Base-by-base conservation (phyloP, 495 filamentous ascomycete genomes). In the Cercophora newfieldiana region DNA sequence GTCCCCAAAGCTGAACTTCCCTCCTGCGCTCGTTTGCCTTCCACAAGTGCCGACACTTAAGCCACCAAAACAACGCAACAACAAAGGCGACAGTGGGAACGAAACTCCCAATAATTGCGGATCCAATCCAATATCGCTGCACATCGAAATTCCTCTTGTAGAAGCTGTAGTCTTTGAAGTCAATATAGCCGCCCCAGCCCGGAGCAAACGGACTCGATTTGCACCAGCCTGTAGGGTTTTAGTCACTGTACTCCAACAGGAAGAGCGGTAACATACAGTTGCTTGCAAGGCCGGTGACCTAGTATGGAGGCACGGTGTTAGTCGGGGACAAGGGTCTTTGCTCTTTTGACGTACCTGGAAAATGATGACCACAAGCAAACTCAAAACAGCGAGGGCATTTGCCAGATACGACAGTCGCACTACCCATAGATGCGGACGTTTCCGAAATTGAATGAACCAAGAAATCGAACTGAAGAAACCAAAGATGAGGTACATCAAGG, bases 231-330 rank as follows among this genome's bases (percentile, higher is more conserved):
- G 12, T 5, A 33, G 5, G 12, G 12, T 33, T 33, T 12, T 5
- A 33, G 5, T 33, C 12, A 33, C 30, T 4, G 5, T 33, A 12
- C 30, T 33, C 5, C 4, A 5, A 33, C 12, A 33, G 12, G 30
- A 33, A 33, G 30, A 12, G 5, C 12, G 30, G 30, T 56, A 61
- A 29, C 68, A 67, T 19, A 30, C 68, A 67, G 25, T 67, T 66
- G 49, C 48, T 65, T 62, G 54, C 68, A 16, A 71, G 72, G 72
- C 80, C 81, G 78, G 12, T 79, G 65, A 56, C 71, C 67, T 83
- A 33, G 7, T 6, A 31, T 28, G 8, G 44, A 26, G 6, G 21
- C 25, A 5, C 7, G 8, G 18, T 16, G 44, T 31, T 50, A 50
- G 6, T 4, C 33, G 10, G 24, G 50, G 18, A 31, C 21, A 30